These are phyloP conservation scores for Leucocoprinus birnbaumii DNA, from an alignment of 768 basidiomycete genomes.

Conservation along the genomic window DNA sequence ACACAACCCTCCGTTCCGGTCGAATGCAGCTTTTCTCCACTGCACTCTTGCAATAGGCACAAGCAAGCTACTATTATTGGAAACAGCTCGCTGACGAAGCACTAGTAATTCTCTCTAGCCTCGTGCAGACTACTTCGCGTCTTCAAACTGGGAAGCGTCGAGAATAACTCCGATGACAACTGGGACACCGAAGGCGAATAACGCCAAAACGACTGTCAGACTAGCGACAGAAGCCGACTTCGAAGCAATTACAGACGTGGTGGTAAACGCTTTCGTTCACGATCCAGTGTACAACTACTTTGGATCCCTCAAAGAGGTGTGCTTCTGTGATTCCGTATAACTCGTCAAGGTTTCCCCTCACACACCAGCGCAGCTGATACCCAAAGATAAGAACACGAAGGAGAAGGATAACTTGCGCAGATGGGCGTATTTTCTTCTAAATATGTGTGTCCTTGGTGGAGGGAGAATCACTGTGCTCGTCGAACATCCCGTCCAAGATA, in stretches of 20 bases:
- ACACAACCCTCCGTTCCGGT: too few species aligned
- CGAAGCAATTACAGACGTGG: slow-evolving; percentile 17
- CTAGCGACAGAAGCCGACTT: slow-evolving; percentile 23
- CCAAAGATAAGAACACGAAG: slow-evolving; percentile 13
- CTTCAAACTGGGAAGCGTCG: too few species aligned
- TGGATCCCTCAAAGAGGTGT: slow-evolving; percentile 21
- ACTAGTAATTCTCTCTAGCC: too few species aligned
- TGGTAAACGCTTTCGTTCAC: slow-evolving; percentile 21
- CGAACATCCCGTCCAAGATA: slow-evolving; percentile 10
- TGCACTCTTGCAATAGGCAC: too few species aligned
- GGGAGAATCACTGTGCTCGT: slow-evolving; percentile 25
- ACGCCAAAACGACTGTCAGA: slow-evolving; percentile 9
- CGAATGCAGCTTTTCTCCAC: too few species aligned
- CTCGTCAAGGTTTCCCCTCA: too few species aligned
- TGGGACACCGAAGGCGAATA: not conserved
- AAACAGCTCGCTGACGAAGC: too few species aligned
- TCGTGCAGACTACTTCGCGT: too few species aligned
- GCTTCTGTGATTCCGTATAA: too few species aligned
- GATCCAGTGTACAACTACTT: slow-evolving; percentile 29
- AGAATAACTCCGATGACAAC: not conserved
- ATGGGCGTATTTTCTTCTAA: slow-evolving; percentile 20
- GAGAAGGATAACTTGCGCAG: slow-evolving; percentile 12
- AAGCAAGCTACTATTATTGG: too few species aligned
- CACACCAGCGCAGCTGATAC: slow-evolving; percentile 14
- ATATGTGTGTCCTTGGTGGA: slow-evolving; percentile 17